Base-by-base conservation (phyloP, 2,329 filamentous ascomycete genomes). In the Penicillium nordicum region DNA sequence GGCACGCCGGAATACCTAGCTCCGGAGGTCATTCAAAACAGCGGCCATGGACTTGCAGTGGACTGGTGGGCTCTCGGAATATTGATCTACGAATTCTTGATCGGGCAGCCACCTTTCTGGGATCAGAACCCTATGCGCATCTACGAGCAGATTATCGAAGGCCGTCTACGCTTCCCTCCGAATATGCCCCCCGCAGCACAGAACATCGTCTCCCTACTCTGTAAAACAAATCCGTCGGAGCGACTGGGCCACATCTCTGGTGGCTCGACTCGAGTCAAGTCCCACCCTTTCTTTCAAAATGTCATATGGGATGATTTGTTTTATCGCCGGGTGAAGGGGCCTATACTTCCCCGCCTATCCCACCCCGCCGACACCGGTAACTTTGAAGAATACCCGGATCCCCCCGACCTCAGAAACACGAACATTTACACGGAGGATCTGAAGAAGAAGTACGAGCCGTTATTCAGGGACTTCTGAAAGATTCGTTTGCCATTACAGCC, bases 61-160 rank as follows among this genome's bases (percentile, higher is more conserved):
- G 85, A 88, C 72, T 88, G 85, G 85, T 88, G 85, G 85, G 85
- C 85, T 2, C 79, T 87, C 57, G 85, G 85, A 27, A 87, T 88
- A 60, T 74, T 88, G 32, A 83, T 87, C 41, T 87, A 87, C 69
- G 85, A 88, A 63, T 87, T 88, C 66, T 74, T 88, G 21, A 84
- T 87, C 48, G 85, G 85, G 50, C 84, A 87, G 64, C 85, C 85
- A 23, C 85, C 85, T 1, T 88, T 87, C 69, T 88, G 85, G 84
- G 84, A 87, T 67, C 82, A 85, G 57, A 87, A 87, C 62, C 84
- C 84, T 4, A 86, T 87, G 82, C 85, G 85, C 58, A 86, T 87
- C 59, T 87, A 87, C 68, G 84, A 87, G 70, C 84, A 84, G 67
- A 88, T 88, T 61, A 83, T 87, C 14, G 82, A 85, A 70, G 85